Percentiles rank a stretch among this genome's conserved stretches.
Conservation (phyloP, 176 grass and related monocot genomes). For the Bolboschoenus planiculmis region DNA sequence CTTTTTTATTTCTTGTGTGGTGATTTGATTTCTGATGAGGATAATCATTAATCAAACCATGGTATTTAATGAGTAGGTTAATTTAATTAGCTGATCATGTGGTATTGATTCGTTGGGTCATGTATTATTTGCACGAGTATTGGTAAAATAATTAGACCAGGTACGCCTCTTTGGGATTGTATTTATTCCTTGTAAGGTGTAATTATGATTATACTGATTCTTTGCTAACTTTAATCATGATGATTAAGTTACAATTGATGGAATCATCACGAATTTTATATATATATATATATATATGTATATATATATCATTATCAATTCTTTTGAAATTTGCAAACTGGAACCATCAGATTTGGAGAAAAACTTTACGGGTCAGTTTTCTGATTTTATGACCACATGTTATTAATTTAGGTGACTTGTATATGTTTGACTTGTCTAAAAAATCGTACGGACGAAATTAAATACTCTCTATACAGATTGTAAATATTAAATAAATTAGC, state of each 20-base stretch:
- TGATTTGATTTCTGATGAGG: not conserved
- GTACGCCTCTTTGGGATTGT: not conserved
- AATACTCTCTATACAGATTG: too few species aligned
- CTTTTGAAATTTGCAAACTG: not conserved
- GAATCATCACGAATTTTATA: not conserved
- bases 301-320: not conserved
- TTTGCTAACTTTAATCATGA: not conserved
- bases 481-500: too few species aligned
- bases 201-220: slow-evolving; percentile 6
- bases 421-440: too few species aligned
- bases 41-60: not conserved
- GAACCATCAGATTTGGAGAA: not conserved
- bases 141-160: not conserved
- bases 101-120: not conserved
- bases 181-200: not conserved
- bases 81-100: not conserved
- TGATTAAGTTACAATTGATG: not conserved
- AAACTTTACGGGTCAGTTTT: too few species aligned
- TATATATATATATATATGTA: too few species aligned
- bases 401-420: too few species aligned
- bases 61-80: slow-evolving; percentile 8
- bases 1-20: not conserved
- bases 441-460: too few species aligned
- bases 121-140: not conserved
- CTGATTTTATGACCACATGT: too few species aligned